These are phyloP conservation scores for Sesbania bispinosa DNA, from an alignment of 306 rosid genomes.

Conservation along the genomic window DNA sequence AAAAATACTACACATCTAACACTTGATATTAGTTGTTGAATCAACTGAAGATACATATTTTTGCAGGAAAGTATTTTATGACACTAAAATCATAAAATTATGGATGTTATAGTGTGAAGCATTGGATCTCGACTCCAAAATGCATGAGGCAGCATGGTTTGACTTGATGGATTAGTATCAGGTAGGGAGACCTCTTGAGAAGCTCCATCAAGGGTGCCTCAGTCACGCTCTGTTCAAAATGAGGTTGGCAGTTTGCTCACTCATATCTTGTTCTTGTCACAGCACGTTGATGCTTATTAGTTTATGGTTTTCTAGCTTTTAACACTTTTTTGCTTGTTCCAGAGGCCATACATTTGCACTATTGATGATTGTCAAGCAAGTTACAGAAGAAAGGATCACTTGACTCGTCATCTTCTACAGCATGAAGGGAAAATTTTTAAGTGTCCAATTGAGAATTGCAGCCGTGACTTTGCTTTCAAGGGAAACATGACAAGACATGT, in stretches of 20 bases:
- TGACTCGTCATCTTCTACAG: constrained; percentile 70
- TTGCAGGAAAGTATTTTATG: constrained; percentile 62
- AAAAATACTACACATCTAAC: neutral
- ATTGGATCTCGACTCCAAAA: constrained; percentile 99
- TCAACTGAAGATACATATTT: constrained; percentile 36
- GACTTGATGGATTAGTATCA: constrained; percentile 90
- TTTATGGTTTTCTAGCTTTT: neutral
- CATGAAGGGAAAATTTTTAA: constrained; percentile 65
- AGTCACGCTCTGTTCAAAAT: constrained; percentile 48
- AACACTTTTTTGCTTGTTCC: constrained; percentile 22
- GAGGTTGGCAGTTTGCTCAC: constrained; percentile 57
- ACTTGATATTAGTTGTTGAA: neutral
- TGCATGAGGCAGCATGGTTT: constrained; percentile 61
- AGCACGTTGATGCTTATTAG: too few species aligned
- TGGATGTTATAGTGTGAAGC: constrained; percentile 67
- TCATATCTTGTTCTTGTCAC: neutral
- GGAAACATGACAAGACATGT: constrained; percentile 61
- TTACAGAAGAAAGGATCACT: constrained; percentile 88
- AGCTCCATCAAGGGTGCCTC: constrained; percentile 94
- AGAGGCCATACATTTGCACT: constrained; percentile 65
- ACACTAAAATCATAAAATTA: constrained; percentile 26
- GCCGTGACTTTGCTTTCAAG: constrained; percentile 42
- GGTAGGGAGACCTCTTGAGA: constrained; percentile 99
- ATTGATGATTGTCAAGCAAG: constrained; percentile 65
- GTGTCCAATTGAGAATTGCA: constrained; percentile 67